Conservation (phyloP, 2,329 filamentous ascomycete species). For the Hirsutella rhossiliensis region DNA sequence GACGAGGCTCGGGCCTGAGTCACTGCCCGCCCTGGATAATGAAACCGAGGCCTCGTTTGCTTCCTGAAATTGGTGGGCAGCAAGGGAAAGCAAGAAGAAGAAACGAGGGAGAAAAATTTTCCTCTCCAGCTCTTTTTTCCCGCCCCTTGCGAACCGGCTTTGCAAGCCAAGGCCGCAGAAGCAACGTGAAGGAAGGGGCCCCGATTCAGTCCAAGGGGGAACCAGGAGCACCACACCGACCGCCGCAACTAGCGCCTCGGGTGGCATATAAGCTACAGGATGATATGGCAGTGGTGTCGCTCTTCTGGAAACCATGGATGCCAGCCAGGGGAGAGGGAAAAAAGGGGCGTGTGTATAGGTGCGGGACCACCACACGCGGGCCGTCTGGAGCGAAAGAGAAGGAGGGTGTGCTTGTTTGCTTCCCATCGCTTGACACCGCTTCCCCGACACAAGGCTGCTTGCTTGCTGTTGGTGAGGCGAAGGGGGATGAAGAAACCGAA, state of each 20-base stretch:
- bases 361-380: no score
- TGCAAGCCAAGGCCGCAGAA: background rate
- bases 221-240: slow-evolving; percentile 2
- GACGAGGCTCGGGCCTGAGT: slow-evolving; percentile 3
- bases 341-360: background rate
- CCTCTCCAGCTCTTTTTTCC: background rate
- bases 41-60: background rate
- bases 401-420: background rate
- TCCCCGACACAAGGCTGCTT: no score
- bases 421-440: no score
- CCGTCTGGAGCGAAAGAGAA: no score
- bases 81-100: background rate
- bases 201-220: background rate
- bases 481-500: no score
- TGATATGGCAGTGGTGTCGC: background rate
- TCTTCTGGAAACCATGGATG: background rate
- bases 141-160: background rate
- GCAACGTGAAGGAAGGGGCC: background rate
- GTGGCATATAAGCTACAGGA: background rate
- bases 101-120: background rate
- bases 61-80: background rate
- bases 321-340: background rate
- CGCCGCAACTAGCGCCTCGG: slow-evolving; percentile 4
- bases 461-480: no score
- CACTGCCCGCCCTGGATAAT: background rate